These are phyloP conservation scores for Saccharomycopsis synnaedendra DNA, from an alignment of 805 yeast species.

Conservation along the genomic window DNA sequence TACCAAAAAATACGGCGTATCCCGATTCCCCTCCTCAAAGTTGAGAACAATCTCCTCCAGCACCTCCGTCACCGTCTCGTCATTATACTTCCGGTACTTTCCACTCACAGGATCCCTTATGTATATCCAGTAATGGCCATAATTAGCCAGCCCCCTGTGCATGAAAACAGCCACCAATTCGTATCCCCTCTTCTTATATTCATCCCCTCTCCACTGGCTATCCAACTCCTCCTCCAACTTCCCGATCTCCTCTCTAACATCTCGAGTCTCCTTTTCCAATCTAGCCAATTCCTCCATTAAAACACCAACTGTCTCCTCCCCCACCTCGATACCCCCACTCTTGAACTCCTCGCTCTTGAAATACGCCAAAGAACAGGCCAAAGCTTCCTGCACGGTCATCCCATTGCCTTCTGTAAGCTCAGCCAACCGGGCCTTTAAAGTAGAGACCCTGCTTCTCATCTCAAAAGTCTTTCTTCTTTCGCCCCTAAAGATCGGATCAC, in stretches of 20 bases:
- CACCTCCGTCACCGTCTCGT: conserved; percentile 86
- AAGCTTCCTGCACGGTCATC: conserved; percentile 36
- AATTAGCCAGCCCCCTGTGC: conserved; percentile 91
- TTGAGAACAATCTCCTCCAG: conserved; percentile 49
- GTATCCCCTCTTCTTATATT: conserved; percentile 57
- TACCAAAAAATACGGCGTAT: conserved; percentile 89
- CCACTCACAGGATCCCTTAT: conserved; percentile 62
- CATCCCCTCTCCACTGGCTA: conserved; percentile 41
- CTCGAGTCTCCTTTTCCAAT: conserved; percentile 35
- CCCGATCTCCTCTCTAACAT: conserved; percentile 30
- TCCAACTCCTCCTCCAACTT: conserved; percentile 38
- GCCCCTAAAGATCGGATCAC: conserved; percentile 41
- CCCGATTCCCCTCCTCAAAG: conserved; percentile 58
- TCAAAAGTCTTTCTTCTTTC: conserved; percentile 54
- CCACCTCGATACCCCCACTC: conserved; percentile 26
- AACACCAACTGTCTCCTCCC: conserved; percentile 35
- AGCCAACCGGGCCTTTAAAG: conserved; percentile 22
- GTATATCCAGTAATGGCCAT: conserved; percentile 96
- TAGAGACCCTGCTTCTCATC: conserved; percentile 30
- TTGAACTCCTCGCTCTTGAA: conserved; percentile 31
- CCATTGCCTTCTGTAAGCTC: conserved; percentile 35
- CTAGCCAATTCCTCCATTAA: conserved; percentile 23
- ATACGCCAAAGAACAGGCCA: conserved; percentile 47
- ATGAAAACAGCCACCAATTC: conserved; percentile 84
- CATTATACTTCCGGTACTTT: conserved; percentile 83